Evolutionary conservation across 164 flowering plant genomes (phyloP).

Genomic region (Berberis thunbergii): DNA sequence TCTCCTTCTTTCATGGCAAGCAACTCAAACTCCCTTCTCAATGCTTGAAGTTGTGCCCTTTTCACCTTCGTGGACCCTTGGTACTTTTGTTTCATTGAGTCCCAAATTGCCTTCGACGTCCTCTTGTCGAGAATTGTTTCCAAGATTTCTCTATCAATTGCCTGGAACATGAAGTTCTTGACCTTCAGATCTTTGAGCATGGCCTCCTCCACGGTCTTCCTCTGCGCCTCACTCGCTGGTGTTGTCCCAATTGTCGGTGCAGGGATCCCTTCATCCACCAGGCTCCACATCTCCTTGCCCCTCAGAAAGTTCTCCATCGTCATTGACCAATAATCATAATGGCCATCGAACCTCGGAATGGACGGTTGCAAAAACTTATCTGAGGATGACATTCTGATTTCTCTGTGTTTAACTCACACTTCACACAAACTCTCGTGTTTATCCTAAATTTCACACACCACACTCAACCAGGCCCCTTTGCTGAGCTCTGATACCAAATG

Average conservation of each 20-base stretch:
- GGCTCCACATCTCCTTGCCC: conserved; percentile 2
- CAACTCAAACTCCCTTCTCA: conserved; percentile 4
- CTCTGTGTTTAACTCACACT: too few relatives aligned
- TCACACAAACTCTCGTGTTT: too few relatives aligned
- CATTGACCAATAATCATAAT: not conserved
- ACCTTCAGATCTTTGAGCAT: conserved; percentile 4
- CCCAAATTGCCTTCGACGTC: conserved; percentile 8
- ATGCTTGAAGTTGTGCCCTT: conserved; percentile 1
- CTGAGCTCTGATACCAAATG: too few relatives aligned
- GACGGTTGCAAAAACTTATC: too few relatives aligned
- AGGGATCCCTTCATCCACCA: not conserved
- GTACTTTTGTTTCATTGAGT: conserved; percentile 1
- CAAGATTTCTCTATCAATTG: conserved; percentile 2
- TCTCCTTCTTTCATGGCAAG: conserved; percentile 6
- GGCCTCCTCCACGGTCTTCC: conserved; percentile 1
- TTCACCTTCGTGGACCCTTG: conserved; percentile 4
- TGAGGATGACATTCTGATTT: too few relatives aligned
- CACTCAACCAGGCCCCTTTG: too few relatives aligned
- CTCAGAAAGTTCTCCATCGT: conserved; percentile 1
- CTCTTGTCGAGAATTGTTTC: conserved; percentile 7
- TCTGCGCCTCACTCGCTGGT: not conserved
- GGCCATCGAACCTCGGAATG: not conserved
- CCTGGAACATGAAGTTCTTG: not conserved
- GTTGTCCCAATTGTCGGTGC: not conserved
- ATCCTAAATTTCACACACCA: too few relatives aligned